phyloP scores from a whole-genome alignment of 352 stramenopile species.

The Phytophthora meadii region DNA sequence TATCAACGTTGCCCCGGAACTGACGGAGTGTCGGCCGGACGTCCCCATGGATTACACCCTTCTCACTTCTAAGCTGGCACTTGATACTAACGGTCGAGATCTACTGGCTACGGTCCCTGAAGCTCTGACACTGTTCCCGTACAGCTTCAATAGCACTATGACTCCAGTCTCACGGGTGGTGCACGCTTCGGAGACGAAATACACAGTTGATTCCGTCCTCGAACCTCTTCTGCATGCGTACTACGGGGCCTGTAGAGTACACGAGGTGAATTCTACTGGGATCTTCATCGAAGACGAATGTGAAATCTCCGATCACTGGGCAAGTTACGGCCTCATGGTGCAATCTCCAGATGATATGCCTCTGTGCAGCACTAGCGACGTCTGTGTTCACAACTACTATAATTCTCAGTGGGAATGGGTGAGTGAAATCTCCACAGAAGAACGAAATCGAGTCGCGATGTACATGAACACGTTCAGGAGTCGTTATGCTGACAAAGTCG shows the following conservation, averaged over 20 bases:
- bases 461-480: slow-evolving; percentile 27
- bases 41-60: slow-evolving; percentile 14
- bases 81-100: slow-evolving; percentile 21
- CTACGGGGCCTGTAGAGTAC: slow-evolving; percentile 30
- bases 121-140: slow-evolving; percentile 31
- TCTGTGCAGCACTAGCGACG: slow-evolving; percentile 29
- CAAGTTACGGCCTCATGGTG: slow-evolving; percentile 34
- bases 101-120: slow-evolving; percentile 34
- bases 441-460: slow-evolving; percentile 21
- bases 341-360: slow-evolving; percentile 40
- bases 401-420: slow-evolving; percentile 37
- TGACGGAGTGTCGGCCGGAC: slow-evolving; percentile 20
- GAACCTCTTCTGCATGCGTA: slow-evolving; percentile 31
- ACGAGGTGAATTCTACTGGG: slow-evolving; percentile 22
- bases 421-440: slow-evolving; percentile 13
- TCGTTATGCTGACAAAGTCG: slow-evolving; percentile 26
- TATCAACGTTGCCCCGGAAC: slow-evolving; percentile 29
- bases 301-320: slow-evolving; percentile 32
- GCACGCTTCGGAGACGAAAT: slow-evolving; percentile 17
- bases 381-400: slow-evolving; percentile 40
- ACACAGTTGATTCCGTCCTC: slow-evolving; percentile 2
- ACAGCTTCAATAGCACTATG: slow-evolving; percentile 33
- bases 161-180: slow-evolving; percentile 15
- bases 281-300: slow-evolving; percentile 30
- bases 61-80: slow-evolving; percentile 17